These are phyloP conservation scores for Hirschfeldia incana DNA, from an alignment of 345 rosid species.

Conservation along the genomic window DNA sequence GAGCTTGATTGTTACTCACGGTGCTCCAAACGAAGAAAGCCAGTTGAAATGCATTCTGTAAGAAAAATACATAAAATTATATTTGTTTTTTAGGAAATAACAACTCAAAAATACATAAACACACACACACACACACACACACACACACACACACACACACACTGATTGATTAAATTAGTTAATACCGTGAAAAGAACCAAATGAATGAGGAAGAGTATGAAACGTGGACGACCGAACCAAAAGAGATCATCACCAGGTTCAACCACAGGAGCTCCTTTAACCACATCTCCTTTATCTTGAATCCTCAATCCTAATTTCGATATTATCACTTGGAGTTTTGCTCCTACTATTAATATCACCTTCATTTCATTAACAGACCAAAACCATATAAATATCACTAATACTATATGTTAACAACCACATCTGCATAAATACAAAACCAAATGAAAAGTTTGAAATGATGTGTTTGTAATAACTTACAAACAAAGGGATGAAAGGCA, in stretches of 20 bases:
- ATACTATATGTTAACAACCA: not conserved
- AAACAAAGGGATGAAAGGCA: slow-evolving; percentile 76
- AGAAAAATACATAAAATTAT: not conserved
- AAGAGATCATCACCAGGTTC: slow-evolving; percentile 87
- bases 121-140: not conserved
- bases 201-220: slow-evolving; percentile 84
- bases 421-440: not conserved
- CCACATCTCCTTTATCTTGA: slow-evolving; percentile 84
- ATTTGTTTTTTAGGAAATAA: not conserved
- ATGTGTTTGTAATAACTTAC: slow-evolving; percentile 52
- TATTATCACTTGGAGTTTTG: slow-evolving; percentile 19
- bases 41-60: slow-evolving; percentile 86
- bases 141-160: not conserved
- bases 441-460: not conserved
- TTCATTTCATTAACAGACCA: slow-evolving; percentile 3
- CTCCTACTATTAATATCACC: slow-evolving; percentile 65
- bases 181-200: slow-evolving; percentile 87
- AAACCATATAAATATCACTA: not conserved
- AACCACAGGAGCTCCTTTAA: slow-evolving; percentile 89
- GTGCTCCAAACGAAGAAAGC: slow-evolving; percentile 81
- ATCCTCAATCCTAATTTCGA: slow-evolving; percentile 61
- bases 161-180: not conserved
- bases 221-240: slow-evolving; percentile 93
- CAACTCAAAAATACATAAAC: not conserved
- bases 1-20: slow-evolving; percentile 47